Evolutionary conservation across 176 grass and related monocot genomes (phyloP).

Genomic region (Areca catechu): DNA sequence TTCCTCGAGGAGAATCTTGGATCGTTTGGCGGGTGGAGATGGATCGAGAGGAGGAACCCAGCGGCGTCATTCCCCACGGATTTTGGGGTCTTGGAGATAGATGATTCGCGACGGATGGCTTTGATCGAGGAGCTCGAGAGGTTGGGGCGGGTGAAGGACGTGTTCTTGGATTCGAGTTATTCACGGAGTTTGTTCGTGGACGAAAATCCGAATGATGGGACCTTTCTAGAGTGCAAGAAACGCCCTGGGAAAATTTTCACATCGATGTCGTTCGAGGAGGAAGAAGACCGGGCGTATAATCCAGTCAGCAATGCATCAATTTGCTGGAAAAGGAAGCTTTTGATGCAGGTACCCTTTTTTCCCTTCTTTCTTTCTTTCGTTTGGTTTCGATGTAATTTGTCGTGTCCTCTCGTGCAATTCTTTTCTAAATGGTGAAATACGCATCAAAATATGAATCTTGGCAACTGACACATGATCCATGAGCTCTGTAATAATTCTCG

Average conservation of each 20-base stretch:
- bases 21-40: conserved; percentile 40
- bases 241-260: conserved; percentile 67
- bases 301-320: conserved; percentile 28
- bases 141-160: conserved; percentile 59
- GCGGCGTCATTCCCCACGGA: conserved; percentile 69
- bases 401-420: neutral
- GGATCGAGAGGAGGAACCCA: conserved; percentile 76
- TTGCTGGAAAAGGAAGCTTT: conserved; percentile 57
- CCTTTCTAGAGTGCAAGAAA: conserved; percentile 3
- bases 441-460: neutral
- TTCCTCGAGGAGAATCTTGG: conserved; percentile 49
- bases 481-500: too few species aligned
- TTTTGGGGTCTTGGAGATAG: conserved; percentile 72
- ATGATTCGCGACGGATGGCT: conserved; percentile 24
- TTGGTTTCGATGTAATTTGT: neutral
- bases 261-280: conserved; percentile 72
- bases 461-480: too few species aligned
- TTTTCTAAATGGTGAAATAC: neutral
- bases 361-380: too few species aligned
- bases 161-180: conserved; percentile 54
- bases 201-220: conserved; percentile 6
- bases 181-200: conserved; percentile 46
- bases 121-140: conserved; percentile 30
- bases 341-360: conserved; percentile 18
- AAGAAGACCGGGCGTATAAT: conserved; percentile 10